phyloP scores from a whole-genome alignment of 2,329 filamentous ascomycete genomes.

The Hymenoscyphus scutula region DNA sequence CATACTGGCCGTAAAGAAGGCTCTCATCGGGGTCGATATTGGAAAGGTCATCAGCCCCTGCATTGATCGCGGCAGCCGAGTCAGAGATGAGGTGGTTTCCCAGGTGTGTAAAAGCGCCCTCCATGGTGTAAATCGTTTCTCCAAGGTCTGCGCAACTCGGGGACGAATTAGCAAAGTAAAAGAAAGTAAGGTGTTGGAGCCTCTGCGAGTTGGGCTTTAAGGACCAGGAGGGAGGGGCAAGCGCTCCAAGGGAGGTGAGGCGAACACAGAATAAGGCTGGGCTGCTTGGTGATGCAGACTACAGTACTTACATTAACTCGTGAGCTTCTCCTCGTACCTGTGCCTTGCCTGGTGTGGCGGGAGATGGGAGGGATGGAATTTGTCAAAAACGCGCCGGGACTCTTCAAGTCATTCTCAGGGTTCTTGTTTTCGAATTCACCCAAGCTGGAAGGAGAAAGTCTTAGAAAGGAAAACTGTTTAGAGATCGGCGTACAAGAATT shows the following conservation, averaged over 20 bases:
- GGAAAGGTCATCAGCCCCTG: constrained; percentile 69
- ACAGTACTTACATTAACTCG: constrained; percentile 18
- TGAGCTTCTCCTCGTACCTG: constrained; percentile 29
- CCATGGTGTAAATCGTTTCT: constrained; percentile 52
- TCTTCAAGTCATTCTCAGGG: constrained; percentile 36
- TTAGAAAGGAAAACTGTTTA: not conserved
- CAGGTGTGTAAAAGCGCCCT: constrained; percentile 84
- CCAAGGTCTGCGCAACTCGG: constrained; percentile 18
- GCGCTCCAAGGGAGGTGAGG: not conserved
- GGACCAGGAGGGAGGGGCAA: not conserved
- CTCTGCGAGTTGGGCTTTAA: not conserved
- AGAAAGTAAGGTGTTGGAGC: not conserved
- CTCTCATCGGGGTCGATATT: constrained; percentile 75
- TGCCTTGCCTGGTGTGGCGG: constrained; percentile 37
- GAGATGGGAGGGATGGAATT: constrained; percentile 23
- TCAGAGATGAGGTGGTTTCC: constrained; percentile 84
- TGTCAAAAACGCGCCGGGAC: constrained; percentile 25
- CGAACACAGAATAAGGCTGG: not conserved
- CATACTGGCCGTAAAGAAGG: constrained; percentile 70
- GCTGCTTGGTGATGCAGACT: not conserved
- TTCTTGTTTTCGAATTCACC: not conserved
- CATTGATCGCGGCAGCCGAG: constrained; percentile 83
- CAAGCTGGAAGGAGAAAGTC: not conserved
- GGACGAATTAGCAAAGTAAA: constrained; percentile 14
- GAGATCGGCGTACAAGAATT: not conserved